A percentile compares a stretch with the other conserved stretches of the same genome.
Conservation (phyloP, 2,329 filamentous ascomycete genomes). For the Aspergillus candidus region DNA sequence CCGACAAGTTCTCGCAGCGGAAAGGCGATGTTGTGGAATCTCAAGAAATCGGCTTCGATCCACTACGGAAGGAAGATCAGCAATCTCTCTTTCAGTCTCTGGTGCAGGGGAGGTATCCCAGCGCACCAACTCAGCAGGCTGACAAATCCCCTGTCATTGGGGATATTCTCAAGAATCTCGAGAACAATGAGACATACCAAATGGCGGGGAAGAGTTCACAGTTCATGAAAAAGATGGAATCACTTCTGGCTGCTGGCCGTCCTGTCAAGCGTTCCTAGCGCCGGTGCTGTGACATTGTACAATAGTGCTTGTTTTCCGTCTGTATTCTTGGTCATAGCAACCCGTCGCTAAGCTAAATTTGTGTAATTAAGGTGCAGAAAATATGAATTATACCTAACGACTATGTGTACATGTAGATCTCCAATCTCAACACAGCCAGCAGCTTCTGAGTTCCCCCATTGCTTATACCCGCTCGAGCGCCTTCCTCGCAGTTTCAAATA, state of each 20-base stretch:
- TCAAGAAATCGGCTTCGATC: conserved; percentile 22
- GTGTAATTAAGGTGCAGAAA: too few relatives aligned
- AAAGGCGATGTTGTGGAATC: conserved; percentile 35
- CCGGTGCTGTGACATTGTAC: conserved; percentile 5
- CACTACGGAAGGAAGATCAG: conserved; percentile 20
- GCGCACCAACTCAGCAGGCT: conserved; percentile 8
- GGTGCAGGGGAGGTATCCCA: conserved; percentile 30
- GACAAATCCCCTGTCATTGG: conserved; percentile 23
- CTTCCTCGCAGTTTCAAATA: conserved; percentile 39
- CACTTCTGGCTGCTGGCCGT: conserved; percentile 25
- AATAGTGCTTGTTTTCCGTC: conserved; percentile 8
- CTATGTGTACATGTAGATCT: too few relatives aligned
- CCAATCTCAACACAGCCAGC: neutral
- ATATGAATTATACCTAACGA: too few relatives aligned
- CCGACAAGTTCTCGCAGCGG: conserved; percentile 30
- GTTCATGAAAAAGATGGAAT: conserved; percentile 36
- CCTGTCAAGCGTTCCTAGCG: conserved; percentile 22
- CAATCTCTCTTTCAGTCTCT: conserved; percentile 27
- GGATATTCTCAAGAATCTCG: conserved; percentile 30
- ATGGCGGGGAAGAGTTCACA: conserved; percentile 28
- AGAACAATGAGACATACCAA: conserved; percentile 40
- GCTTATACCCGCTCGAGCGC: conserved; percentile 29
- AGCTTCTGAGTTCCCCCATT: neutral
- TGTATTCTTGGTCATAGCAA: neutral
- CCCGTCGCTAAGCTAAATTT: neutral